These are phyloP conservation scores for Cryphonectria parasitica DNA, from an alignment of 2,329 filamentous ascomycete genomes.

Conservation along the genomic window DNA sequence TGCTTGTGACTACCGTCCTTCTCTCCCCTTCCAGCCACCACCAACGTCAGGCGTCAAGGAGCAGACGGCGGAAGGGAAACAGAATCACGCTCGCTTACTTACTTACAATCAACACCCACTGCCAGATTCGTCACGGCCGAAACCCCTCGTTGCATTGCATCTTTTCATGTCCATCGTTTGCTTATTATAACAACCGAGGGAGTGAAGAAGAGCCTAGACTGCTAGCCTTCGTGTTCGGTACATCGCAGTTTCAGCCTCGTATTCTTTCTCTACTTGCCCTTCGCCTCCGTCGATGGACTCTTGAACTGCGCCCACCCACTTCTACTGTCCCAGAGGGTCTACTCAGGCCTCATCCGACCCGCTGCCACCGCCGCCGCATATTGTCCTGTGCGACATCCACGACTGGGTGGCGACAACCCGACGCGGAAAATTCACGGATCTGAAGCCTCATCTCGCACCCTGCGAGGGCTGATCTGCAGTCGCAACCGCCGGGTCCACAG, in stretches of 20 bases:
- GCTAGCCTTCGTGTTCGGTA: slow-evolving; percentile 16
- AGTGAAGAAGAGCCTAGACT: background rate
- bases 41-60: slow-evolving; percentile 24
- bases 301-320: slow-evolving; percentile 14
- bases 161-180: slow-evolving; percentile 6
- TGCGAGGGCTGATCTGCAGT: slow-evolving; percentile 7
- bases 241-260: slow-evolving; percentile 22
- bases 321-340: background rate
- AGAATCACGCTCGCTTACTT: slow-evolving; percentile 1
- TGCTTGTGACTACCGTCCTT: slow-evolving; percentile 11
- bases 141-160: slow-evolving; percentile 1
- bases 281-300: slow-evolving; percentile 6
- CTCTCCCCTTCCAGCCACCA: slow-evolving; percentile 17
- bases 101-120: background rate
- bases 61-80: slow-evolving; percentile 4
- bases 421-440: slow-evolving; percentile 9
- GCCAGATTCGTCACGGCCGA: slow-evolving; percentile 1
- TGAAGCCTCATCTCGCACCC: slow-evolving; percentile 10
- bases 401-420: background rate
- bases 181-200: background rate
- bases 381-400: background rate
- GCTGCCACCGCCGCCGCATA: background rate
- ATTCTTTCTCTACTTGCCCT: slow-evolving; percentile 20
- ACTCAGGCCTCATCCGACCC: background rate
- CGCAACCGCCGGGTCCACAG: slow-evolving; percentile 4